Base-by-base conservation (phyloP, 805 yeast species). In the Clavispora phyllophila region DNA sequence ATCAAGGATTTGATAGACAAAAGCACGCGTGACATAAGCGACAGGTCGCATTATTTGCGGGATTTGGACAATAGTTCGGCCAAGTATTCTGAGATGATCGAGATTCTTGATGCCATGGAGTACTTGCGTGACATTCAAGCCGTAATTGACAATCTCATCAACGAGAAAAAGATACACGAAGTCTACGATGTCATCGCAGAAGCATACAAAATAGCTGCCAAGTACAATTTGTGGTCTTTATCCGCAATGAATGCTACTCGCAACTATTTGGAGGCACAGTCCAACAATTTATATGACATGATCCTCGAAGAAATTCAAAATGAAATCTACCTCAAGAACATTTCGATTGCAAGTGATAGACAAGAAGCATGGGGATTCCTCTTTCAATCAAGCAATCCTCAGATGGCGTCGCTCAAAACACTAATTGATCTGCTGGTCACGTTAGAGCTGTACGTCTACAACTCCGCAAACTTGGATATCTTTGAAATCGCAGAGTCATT, bases 231-330 rank as follows among this genome's bases (percentile, higher is more conserved):
- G 22, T 82, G 86, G 81, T 63, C 73, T 33, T 60, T 85, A 17
- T 70, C 79, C 1, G 78, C 83, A 0, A 65, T 84, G 59, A 56
- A 58, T 12, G 66, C 77, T 12, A 61, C 79, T 5, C 77, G 73
- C 43, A 72, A 65, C 34, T 77, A 76, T 47, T 63, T 84, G 14
- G 76, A 78, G 39, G 56, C 66, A 3, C 89, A 82, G 48, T 72
- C 76, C 13, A 78, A 77, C 44, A 73, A 75, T 33, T 65, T 90
- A 23, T 82, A 84, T 54, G 88, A 82, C 37, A 77, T 78, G 48
- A 67, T 90, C 15, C 67, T 86, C n/a, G 95, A 86, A 48, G 96
- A 89, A 54, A 64, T 88, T 33, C 81, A 79, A 45, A 75, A 72
- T 37, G 82, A 86, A 43, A 66, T 86, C n/a, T 87, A 82, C 53